These are phyloP conservation scores for Salvia sclarea DNA, from an alignment of 305 asterid species.

Conservation along the genomic window DNA sequence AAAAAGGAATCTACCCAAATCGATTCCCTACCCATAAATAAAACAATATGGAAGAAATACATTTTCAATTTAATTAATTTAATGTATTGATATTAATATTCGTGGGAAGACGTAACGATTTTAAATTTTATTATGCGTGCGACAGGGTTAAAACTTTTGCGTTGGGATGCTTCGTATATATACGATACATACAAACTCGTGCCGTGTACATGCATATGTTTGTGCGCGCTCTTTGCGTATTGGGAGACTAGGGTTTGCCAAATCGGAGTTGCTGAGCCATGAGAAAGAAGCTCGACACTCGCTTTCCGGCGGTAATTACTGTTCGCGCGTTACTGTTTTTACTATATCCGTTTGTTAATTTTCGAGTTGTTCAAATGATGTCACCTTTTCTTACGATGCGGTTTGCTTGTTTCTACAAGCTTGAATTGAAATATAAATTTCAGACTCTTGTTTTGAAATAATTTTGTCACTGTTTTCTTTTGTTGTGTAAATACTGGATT, in stretches of 20 bases:
- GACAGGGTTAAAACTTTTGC: conserved; percentile 25
- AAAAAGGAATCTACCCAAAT: not conserved
- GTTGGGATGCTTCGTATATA: conserved; percentile 19
- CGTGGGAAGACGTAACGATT: conserved; percentile 32
- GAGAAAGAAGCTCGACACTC: conserved; percentile 71
- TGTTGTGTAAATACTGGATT: not conserved
- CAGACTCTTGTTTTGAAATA: not conserved
- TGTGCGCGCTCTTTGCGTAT: not conserved
- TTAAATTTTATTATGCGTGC: conserved; percentile 35
- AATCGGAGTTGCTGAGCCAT: conserved; percentile 42
- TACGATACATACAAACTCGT: conserved; percentile 1
- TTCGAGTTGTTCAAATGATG: not conserved
- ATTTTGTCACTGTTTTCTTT: no score
- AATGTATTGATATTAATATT: not conserved
- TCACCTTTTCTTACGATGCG: not conserved
- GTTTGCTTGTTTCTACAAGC: not conserved
- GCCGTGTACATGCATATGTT: not conserved
- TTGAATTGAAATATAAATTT: not conserved
- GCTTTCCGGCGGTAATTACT: conserved; percentile 68
- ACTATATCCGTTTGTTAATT: not conserved
- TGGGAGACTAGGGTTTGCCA: conserved; percentile 42
- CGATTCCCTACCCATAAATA: not conserved
- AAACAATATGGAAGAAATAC: not conserved
- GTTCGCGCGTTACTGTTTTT: not conserved
- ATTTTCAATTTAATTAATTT: no score